Evolutionary conservation across 1,139 yeast genomes (phyloP), one percentile per base, ranked within the genome.

Genomic region (Geotrichum aggregatum): DNA sequence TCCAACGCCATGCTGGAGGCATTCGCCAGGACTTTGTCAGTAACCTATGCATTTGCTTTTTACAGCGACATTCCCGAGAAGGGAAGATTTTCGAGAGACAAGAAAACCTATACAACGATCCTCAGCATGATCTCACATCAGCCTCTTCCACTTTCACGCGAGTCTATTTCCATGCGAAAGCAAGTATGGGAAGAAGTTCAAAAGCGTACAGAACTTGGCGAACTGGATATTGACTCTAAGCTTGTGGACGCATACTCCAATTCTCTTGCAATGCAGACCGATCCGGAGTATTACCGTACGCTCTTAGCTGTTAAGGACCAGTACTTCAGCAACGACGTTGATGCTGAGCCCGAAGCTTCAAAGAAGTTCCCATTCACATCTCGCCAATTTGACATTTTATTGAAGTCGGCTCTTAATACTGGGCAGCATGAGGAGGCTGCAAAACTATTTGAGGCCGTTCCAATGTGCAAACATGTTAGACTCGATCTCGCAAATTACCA

Each of bases 11-110:
- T 52, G n/a, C 45, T 54, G 3, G 52, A 38, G 22, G 44, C 50
- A 6, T 38, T 54, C 13, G 44, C 47, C 7, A 39, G 49, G 22
- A 46, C 22, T 3, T 42, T 52, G 7, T 47, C 39, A 3, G 42
- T 36, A 2, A 47, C 38, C 13, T 44, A 50, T 14, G 54, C 56
- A 6, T 16, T 44, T 41, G 56, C 51, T 2, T 39, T 54, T 39
- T 54, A 47, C 36, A 36, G 26, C 14, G 50, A 50, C n/a, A 54
- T 54, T 16, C 56, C 56, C 3, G 38, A 39, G 18, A 26, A 18
- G 8, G 56, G 56, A 7, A 30, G 38, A 19, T 50, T 54, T 38
- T 50, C 54, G 2, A 48, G 54, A 46, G 56, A 54, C 39, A 19
- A 34, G 36, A 38, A 44, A n/a, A 54, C 56, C 2, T 54, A 54